Evolutionary conservation across 2,329 filamentous ascomycete species (phyloP).

Genomic region (Fonsecaea multimorphosa): DNA sequence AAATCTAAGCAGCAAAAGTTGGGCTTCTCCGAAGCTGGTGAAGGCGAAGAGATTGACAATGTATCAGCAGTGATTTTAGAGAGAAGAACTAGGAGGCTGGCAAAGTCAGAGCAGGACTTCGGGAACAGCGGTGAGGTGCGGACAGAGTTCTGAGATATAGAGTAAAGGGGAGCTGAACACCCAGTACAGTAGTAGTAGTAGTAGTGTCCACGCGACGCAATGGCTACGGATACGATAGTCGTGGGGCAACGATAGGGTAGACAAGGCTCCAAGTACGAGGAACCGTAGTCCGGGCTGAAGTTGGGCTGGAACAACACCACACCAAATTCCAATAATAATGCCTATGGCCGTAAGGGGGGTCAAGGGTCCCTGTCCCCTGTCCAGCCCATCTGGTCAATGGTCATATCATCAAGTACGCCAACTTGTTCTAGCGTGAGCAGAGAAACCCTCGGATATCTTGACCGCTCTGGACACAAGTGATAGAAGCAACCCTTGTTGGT

Average conservation of each 20-base stretch:
- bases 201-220: neutral
- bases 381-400: too few relatives aligned
- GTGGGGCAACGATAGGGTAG: conserved; percentile 16
- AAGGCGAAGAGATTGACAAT: neutral
- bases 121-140: neutral
- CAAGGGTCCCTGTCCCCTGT: neutral
- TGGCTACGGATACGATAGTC: conserved; percentile 7
- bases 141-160: neutral
- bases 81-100: too few relatives aligned
- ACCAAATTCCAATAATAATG: conserved; percentile 6
- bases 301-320: neutral
- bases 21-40: neutral
- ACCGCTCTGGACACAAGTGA: conserved; percentile 1
- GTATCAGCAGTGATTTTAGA: neutral
- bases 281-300: conserved; percentile 6
- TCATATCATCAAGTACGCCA: neutral
- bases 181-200: too few relatives aligned
- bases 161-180: neutral
- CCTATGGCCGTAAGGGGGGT: neutral
- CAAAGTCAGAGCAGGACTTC: neutral
- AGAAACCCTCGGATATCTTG: conserved; percentile 1
- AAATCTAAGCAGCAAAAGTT: neutral
- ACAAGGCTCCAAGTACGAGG: conserved; percentile 16
- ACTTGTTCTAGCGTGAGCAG: neutral
- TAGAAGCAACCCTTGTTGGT: neutral